phyloP scores from a whole-genome alignment of 768 basidiomycete genomes.

The Tephrocybe rancida region DNA sequence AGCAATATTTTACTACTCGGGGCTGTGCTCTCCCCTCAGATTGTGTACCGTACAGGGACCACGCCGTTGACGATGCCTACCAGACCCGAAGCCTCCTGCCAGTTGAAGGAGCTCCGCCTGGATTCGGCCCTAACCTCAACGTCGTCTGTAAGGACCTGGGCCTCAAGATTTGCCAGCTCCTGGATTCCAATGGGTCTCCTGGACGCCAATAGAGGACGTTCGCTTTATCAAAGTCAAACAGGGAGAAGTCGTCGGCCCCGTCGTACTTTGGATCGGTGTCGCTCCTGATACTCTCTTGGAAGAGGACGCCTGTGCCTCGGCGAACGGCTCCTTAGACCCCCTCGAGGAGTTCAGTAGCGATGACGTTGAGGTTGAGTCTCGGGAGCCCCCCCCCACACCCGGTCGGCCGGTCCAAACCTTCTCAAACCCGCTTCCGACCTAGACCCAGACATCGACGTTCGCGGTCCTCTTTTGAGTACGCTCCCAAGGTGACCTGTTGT shows the following conservation, averaged over 20 bases:
- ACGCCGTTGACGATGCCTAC: constrained; percentile 21
- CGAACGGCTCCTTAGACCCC: constrained; percentile 31
- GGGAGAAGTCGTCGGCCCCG: constrained; percentile 3
- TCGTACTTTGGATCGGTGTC: constrained; percentile 40
- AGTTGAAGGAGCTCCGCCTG: constrained; percentile 23
- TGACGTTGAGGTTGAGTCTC: constrained; percentile 39
- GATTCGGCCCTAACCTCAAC: constrained; percentile 21
- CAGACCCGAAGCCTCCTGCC: constrained; percentile 22
- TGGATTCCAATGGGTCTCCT: constrained; percentile 18
- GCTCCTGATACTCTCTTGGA: constrained; percentile 30
- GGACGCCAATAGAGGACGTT: constrained; percentile 24
- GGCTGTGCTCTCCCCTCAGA: constrained; percentile 16
- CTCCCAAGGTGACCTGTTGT: no score
- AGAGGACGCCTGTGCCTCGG: constrained; percentile 27
- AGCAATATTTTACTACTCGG: constrained; percentile 21
- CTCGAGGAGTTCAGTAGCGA: constrained; percentile 31
- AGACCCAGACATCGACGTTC: no score
- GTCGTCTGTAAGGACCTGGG: constrained; percentile 19
- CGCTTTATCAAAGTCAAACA: constrained; percentile 16
- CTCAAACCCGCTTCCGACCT: constrained; percentile 29
- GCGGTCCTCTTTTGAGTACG: no score
- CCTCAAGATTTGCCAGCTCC: constrained; percentile 16
- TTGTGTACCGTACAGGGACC: constrained; percentile 24
- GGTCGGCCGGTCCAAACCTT: constrained; percentile 29
- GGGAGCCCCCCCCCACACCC: constrained; percentile 29